Base-by-base conservation (phyloP, 75 land plant species). In the Adiantum capillusveneris region DNA sequence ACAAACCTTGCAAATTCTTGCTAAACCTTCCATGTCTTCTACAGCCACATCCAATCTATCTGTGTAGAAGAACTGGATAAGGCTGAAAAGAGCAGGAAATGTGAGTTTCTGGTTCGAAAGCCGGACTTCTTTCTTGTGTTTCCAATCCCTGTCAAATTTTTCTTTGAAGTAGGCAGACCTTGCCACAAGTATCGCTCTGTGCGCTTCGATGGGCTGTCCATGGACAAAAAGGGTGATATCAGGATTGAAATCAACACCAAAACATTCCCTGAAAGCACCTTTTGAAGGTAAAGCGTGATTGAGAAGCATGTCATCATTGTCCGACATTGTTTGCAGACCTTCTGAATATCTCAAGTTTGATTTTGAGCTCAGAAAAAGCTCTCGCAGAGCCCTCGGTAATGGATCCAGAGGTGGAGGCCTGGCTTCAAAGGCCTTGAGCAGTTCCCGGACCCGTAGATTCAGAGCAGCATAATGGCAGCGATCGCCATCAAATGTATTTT, bases 401-500 rank as follows among this genome's bases (percentile, higher is more conserved):
- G 97, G 94, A 9, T 55, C 80, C 1, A 88, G 69, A 25, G 97
- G 97, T 55, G 97, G 97, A 44, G 97, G 97, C 1, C 97, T 73
- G 0, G 97, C 97, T 64, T 91, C 97, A 45, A 75, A 91, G 20
- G 83, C 74, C 84, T 86, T 91, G 27, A 91, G 59, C 5, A 91
- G 74, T 62, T 78, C 75, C 51, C 97, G 46, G 6, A 91, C 80
- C 55, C 71, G 71, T 56, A 91, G 53, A 64, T 91, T 91, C 22
- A 91, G 71, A 12, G 97, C 85, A 12, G 97, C 97, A 55, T 91
- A 91, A 58, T 88, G 97, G 37, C 97, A 90, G n/a, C 97, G 75
- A 55, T 92, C 97, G 29, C 97, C 97, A 65, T 92, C 97, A 63
- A 92, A 92, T 0, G 94, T 92, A 50, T 85, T 82, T 66, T 92